Percentiles rank a stretch among this genome's conserved stretches.
Conservation (phyloP, 108 stramenopile species). For the Seminavis robusta region DNA sequence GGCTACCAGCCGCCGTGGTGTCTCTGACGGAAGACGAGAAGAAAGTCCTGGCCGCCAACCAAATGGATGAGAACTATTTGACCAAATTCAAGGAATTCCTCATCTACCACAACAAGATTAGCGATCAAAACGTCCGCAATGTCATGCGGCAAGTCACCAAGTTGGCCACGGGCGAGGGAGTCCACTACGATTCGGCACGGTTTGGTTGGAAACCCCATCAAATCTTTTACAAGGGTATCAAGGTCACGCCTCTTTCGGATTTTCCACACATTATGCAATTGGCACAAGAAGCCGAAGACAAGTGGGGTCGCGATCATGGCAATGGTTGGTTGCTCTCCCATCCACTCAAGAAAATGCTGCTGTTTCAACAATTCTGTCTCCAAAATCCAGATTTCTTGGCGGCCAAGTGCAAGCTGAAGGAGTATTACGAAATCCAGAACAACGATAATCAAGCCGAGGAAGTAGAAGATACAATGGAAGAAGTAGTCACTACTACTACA, state of each 20-base stretch:
- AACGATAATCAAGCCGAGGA: not conserved
- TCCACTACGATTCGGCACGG: constrained; percentile 62
- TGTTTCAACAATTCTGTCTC: constrained; percentile 67
- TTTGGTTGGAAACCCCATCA: too few relatives aligned
- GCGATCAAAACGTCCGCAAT: constrained; percentile 40
- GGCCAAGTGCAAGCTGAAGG: constrained; percentile 8
- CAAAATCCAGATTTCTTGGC: constrained; percentile 32
- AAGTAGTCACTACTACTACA: not conserved
- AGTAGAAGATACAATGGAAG: not conserved
- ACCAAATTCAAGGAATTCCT: constrained; percentile 26
- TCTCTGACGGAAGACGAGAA: constrained; percentile 1
- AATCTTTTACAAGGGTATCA: constrained; percentile 47
- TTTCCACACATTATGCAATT: constrained; percentile 49
- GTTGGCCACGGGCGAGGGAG: constrained; percentile 53
- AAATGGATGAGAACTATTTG: constrained; percentile 13
- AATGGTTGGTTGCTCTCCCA: constrained; percentile 75
- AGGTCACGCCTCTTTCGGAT: constrained; percentile 46
- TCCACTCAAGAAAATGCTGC: constrained; percentile 64
- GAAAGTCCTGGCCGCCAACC: not conserved
- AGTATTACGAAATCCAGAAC: too few relatives aligned
- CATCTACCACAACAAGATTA: constrained; percentile 27
- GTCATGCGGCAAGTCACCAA: constrained; percentile 62
- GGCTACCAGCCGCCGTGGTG: too few relatives aligned
- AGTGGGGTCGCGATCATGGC: constrained; percentile 69
- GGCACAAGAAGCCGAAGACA: constrained; percentile 48